Evolutionary conservation across 768 basidiomycete genomes (phyloP).

Genomic region (Boletellus sp.): DNA sequence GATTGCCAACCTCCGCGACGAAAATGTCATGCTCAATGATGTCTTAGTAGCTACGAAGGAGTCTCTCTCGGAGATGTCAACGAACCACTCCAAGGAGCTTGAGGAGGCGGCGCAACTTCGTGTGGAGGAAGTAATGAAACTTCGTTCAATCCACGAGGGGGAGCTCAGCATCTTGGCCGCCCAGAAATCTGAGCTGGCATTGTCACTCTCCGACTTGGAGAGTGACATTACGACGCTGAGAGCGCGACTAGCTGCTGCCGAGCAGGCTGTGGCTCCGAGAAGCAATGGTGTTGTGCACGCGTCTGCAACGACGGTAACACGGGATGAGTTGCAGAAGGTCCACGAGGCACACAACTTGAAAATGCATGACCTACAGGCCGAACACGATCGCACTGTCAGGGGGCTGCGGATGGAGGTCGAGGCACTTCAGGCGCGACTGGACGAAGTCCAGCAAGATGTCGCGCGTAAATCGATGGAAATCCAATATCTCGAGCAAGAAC

Average conservation of each 20-base stretch:
- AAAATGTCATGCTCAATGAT: slow-evolving; percentile 61
- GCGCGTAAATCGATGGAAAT: slow-evolving; percentile 78
- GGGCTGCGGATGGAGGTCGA: slow-evolving; percentile 56
- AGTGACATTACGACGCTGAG: slow-evolving; percentile 68
- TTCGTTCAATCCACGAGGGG: slow-evolving; percentile 56
- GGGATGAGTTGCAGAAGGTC: slow-evolving; percentile 71
- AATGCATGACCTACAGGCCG: slow-evolving; percentile 67
- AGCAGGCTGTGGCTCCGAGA: slow-evolving; percentile 46
- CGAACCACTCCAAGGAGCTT: slow-evolving; percentile 67
- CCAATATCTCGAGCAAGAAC: slow-evolving; percentile 71
- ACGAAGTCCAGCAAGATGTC: slow-evolving; percentile 58
- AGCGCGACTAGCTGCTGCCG: slow-evolving; percentile 49
- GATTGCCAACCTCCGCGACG: slow-evolving; percentile 61
- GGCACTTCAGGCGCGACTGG: slow-evolving; percentile 42
- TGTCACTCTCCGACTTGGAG: slow-evolving; percentile 69
- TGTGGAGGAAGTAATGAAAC: slow-evolving; percentile 65
- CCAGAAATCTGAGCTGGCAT: slow-evolving; percentile 60
- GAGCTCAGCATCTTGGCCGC: slow-evolving; percentile 53
- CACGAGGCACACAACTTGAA: slow-evolving; percentile 86
- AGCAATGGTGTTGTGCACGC: slow-evolving; percentile 47
- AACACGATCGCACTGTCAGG: slow-evolving; percentile 57
- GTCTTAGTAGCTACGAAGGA: slow-evolving; percentile 66
- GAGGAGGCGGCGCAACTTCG: slow-evolving; percentile 69
- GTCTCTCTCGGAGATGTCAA: slow-evolving; percentile 65
- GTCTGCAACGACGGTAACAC: slow-evolving; percentile 49